These are phyloP conservation scores for Pichia scutulata DNA, from an alignment of 805 yeast genomes.

Conservation along the genomic window DNA sequence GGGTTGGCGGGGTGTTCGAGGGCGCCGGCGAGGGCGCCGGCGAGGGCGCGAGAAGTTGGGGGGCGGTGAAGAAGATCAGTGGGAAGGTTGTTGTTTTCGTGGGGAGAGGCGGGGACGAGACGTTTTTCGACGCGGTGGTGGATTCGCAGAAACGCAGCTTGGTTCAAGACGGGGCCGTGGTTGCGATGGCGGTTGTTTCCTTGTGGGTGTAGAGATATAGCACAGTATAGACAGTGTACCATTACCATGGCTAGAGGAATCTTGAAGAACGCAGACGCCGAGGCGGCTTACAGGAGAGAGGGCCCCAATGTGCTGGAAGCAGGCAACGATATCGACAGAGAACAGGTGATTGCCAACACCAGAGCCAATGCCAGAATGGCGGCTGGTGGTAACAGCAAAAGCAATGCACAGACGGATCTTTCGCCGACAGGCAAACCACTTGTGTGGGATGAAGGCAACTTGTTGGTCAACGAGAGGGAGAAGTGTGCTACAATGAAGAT, in stretches of 20 bases:
- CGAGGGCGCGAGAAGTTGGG: neutral
- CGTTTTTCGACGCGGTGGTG: too few relatives aligned
- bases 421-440: constrained; percentile 33
- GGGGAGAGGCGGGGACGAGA: too few relatives aligned
- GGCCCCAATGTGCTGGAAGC: constrained; percentile 13
- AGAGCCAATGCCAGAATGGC: constrained; percentile 52
- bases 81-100: neutral
- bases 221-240: too few relatives aligned
- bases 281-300: constrained; percentile 19
- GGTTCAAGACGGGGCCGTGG: neutral
- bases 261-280: constrained; percentile 24
- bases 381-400: too few relatives aligned
- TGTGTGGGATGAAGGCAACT: constrained; percentile 80
- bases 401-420: too few relatives aligned
- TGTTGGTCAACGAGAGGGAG: constrained; percentile 67
- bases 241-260: constrained; percentile 18
- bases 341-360: constrained; percentile 75
- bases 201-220: too few relatives aligned
- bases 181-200: neutral
- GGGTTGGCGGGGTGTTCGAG: constrained; percentile 39
- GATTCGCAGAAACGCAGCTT: too few relatives aligned
- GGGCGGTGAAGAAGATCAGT: too few relatives aligned
- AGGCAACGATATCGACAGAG: constrained; percentile 32
- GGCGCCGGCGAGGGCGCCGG: neutral
- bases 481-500: constrained; percentile 70